phyloP scores from a whole-genome alignment of 345 rosid species.

The Brassica cretica region DNA sequence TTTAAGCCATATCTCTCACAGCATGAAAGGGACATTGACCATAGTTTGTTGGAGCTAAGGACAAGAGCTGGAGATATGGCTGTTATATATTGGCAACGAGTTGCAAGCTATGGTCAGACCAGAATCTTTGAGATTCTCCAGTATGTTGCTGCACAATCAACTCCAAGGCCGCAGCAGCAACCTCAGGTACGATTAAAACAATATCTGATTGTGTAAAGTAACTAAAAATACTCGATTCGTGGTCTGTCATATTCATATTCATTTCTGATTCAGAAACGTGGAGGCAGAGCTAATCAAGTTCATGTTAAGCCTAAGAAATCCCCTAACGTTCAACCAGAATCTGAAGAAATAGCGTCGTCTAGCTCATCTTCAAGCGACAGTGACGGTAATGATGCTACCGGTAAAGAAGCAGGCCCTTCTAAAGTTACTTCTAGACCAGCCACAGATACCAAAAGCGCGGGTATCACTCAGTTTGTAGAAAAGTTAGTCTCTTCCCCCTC shows the following conservation, averaged over 20 bases:
- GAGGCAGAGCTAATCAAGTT: constrained; percentile 45
- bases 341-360: constrained; percentile 66
- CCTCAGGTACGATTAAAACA: constrained; percentile 46
- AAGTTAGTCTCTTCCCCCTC: constrained; percentile 48
- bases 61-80: constrained; percentile 53
- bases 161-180: constrained; percentile 35
- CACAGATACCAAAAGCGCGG: constrained; percentile 29
- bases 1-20: constrained; percentile 52
- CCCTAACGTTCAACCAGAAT: constrained; percentile 36
- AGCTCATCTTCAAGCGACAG: constrained; percentile 72
- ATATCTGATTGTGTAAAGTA: not conserved
- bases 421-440: constrained; percentile 37
- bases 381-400: constrained; percentile 42
- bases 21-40: constrained; percentile 70
- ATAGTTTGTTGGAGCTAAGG: constrained; percentile 56
- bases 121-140: constrained; percentile 55
- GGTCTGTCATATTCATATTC: not conserved
- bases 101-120: constrained; percentile 55
- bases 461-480: constrained; percentile 41
- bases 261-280: constrained; percentile 44
- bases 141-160: constrained; percentile 55
- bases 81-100: constrained; percentile 57
- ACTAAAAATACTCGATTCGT: not conserved
- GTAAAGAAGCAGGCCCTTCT: constrained; percentile 46
- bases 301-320: constrained; percentile 50